Percentiles rank a stretch among this genome's conserved stretches.
Conservation (phyloP, 2,329 filamentous ascomycete genomes). For the Lachnellula subtilissima region DNA sequence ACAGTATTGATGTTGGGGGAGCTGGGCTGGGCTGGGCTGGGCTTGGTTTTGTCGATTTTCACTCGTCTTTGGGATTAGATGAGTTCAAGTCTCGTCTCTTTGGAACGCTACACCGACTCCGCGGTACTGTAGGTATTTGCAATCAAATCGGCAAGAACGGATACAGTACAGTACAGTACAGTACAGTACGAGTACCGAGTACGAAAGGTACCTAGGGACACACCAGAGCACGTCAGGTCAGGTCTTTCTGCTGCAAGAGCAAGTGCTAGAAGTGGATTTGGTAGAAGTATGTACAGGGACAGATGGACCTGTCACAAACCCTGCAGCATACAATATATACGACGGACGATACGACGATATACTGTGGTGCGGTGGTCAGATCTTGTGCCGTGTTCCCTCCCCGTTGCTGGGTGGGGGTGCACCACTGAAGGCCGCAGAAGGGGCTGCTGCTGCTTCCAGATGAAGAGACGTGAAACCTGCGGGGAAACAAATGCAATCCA, state of each 20-base stretch:
- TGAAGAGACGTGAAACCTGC: slow-evolving; percentile 11
- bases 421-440: slow-evolving; percentile 2
- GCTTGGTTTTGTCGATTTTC: too few relatives aligned
- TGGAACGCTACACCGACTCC: too few relatives aligned
- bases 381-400: neutral
- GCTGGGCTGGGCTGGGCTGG: too few relatives aligned
- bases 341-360: too few relatives aligned
- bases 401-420: neutral
- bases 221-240: neutral
- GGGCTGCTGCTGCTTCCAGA: slow-evolving; percentile 2
- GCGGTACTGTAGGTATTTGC: too few relatives aligned
- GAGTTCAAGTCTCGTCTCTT: too few relatives aligned
- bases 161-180: too few relatives aligned
- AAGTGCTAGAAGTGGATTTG: neutral
- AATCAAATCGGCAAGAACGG: too few relatives aligned
- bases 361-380: neutral
- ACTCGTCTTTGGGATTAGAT: too few relatives aligned
- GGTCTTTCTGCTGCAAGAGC: neutral
- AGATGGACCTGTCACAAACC: neutral
- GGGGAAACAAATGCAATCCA: slow-evolving; percentile 10
- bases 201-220: neutral
- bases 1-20: too few relatives aligned
- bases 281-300: neutral
- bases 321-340: neutral
- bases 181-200: too few relatives aligned